phyloP scores from a whole-genome alignment of 2,329 filamentous ascomycete genomes.

The Ambrosiella cleistominuta region DNA sequence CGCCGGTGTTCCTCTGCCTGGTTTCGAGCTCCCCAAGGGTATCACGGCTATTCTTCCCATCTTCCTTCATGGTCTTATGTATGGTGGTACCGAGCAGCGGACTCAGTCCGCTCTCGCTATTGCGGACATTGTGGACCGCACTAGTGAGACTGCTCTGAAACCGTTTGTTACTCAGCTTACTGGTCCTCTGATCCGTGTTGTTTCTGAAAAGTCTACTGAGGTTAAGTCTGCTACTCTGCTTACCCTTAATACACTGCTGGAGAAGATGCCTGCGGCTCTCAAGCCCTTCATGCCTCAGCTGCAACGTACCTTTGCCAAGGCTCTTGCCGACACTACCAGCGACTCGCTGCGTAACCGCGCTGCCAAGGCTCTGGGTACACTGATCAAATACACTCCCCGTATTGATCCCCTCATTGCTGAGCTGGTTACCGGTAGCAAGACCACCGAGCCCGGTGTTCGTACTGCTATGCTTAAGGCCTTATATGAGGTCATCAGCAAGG shows the following conservation, averaged over 20 bases:
- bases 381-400: constrained; percentile 89
- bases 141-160: constrained; percentile 70
- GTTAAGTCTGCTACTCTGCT: constrained; percentile 90
- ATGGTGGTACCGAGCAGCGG: constrained; percentile 80
- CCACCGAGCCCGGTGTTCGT: constrained; percentile 63
- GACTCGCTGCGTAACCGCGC: constrained; percentile 74
- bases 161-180: constrained; percentile 96
- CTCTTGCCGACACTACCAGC: constrained; percentile 80
- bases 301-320: constrained; percentile 92
- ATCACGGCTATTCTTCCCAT: constrained; percentile 94
- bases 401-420: constrained; percentile 88
- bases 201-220: constrained; percentile 88
- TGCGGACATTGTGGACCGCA: constrained; percentile 87
- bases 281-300: constrained; percentile 95
- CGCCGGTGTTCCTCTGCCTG: constrained; percentile 64
- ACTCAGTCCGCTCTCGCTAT: constrained; percentile 85
- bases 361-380: constrained; percentile 79
- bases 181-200: constrained; percentile 89
- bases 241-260: constrained; percentile 83
- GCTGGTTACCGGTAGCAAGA: constrained; percentile 89
- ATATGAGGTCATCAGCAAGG: constrained; percentile 91
- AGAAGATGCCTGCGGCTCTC: constrained; percentile 88
- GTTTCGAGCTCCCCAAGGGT: constrained; percentile 85
- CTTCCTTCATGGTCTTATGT: constrained; percentile 95
- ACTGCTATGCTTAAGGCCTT: constrained; percentile 94